A percentile compares a stretch with the other conserved stretches of the same genome.
Evolutionary conservation across 1,284 basidiomycete species (phyloP).

Genomic region (Sporisorium graminicola): DNA sequence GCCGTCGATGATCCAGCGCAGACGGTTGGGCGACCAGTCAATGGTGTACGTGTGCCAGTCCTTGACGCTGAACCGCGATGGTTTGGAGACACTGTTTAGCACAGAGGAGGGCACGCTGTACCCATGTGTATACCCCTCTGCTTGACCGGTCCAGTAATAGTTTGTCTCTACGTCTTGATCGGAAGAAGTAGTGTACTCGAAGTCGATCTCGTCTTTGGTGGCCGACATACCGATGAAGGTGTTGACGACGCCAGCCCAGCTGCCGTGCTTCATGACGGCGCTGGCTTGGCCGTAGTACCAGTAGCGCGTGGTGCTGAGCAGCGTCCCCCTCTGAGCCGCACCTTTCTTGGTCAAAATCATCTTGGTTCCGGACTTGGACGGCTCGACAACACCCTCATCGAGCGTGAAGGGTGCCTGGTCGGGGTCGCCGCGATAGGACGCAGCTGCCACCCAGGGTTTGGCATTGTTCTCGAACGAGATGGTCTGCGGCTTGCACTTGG

Average conservation of each 20-base stretch:
- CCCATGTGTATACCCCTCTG: constrained; percentile 48
- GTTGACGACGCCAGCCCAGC: constrained; percentile 50
- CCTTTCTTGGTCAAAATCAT: constrained; percentile 42
- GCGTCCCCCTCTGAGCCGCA: constrained; percentile 28
- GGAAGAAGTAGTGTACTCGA: constrained; percentile 44
- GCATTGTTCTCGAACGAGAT: constrained; percentile 49
- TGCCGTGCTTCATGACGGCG: constrained; percentile 49
- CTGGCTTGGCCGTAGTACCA: constrained; percentile 51
- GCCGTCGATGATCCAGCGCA: constrained; percentile 57
- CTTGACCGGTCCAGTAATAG: constrained; percentile 38
- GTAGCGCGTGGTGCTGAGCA: constrained; percentile 49
- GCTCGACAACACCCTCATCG: constrained; percentile 35
- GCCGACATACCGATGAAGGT: constrained; percentile 53
- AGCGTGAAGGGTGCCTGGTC: constrained; percentile 50
- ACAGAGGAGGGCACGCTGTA: constrained; percentile 13
- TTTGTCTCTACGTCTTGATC: constrained; percentile 47
- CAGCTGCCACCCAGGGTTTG: constrained; percentile 35
- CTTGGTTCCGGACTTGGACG: constrained; percentile 34
- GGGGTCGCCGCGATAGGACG: constrained; percentile 49
- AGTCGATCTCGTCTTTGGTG: constrained; percentile 54
- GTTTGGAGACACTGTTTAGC: constrained; percentile 17
- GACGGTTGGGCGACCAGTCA: constrained; percentile 52
- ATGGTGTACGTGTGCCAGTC: constrained; percentile 55
- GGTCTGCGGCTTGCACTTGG: constrained; percentile 48
- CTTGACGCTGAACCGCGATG: constrained; percentile 13